These are phyloP conservation scores for Russula griseocarnosa DNA, from an alignment of 768 basidiomycete species.

Conservation along the genomic window DNA sequence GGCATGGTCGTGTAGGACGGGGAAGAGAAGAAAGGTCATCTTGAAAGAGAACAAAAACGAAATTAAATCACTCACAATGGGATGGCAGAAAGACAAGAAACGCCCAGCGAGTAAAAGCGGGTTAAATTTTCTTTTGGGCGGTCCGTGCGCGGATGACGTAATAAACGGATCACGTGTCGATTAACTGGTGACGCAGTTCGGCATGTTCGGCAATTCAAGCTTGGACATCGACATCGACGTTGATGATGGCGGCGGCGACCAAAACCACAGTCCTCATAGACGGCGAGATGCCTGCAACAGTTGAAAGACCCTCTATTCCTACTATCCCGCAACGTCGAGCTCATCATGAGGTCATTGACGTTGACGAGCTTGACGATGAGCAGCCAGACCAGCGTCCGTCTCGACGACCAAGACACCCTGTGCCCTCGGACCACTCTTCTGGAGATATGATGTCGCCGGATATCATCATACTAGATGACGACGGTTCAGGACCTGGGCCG, in stretches of 20 bases:
- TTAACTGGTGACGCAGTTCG: background rate
- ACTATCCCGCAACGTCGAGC: constrained; percentile 27
- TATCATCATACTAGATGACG: constrained; percentile 40
- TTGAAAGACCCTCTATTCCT: background rate
- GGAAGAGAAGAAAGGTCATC: constrained; percentile 87
- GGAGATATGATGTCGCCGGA: constrained; percentile 5
- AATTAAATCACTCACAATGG: background rate
- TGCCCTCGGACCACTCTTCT: background rate
- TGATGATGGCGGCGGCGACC: background rate
- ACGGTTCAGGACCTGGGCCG: constrained; percentile 33
- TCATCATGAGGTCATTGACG: constrained; percentile 41
- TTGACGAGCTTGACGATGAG: constrained; percentile 41
- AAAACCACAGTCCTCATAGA: constrained; percentile 8
- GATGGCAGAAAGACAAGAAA: background rate
- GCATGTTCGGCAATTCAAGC: background rate
- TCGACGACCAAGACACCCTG: constrained; percentile 18
- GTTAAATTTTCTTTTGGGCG: constrained; percentile 5
- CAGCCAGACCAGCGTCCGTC: constrained; percentile 31
- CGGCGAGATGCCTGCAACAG: background rate
- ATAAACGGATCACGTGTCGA: constrained; percentile 4
- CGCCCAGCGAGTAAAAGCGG: background rate
- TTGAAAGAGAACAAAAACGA: constrained; percentile 9
- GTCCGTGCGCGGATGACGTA: constrained; percentile 25
- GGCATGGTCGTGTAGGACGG: constrained; percentile 88
- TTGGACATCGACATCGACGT: constrained; percentile 14